Evolutionary conservation across 164 flowering plant genomes (phyloP).

Genomic region (Liquidambar formosana): DNA sequence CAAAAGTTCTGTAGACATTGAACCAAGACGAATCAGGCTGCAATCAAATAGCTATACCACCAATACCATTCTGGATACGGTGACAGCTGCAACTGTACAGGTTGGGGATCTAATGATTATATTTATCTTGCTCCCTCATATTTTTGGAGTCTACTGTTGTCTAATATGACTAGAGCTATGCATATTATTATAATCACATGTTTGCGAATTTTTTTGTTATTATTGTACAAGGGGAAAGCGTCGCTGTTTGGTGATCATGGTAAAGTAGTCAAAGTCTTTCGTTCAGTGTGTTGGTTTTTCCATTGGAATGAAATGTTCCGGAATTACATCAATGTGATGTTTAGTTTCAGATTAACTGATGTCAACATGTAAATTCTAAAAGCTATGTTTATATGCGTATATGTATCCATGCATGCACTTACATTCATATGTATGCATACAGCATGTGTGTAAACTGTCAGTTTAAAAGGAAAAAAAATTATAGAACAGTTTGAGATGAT

Average conservation of each 20-base stretch:
- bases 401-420: not conserved
- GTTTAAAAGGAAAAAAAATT: no score
- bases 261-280: not conserved
- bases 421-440: no score
- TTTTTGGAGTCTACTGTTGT: not conserved
- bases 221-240: not conserved
- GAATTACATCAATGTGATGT: not conserved
- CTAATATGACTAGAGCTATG: not conserved
- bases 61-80: slow-evolving; percentile 80
- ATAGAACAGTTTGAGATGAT: not conserved
- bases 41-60: slow-evolving; percentile 92
- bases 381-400: not conserved
- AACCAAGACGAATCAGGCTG: slow-evolving; percentile 88
- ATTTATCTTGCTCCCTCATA: not conserved
- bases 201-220: not conserved
- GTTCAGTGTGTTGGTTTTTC: not conserved
- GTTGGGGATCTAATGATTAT: slow-evolving; percentile 27
- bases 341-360: not conserved
- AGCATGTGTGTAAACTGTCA: no score
- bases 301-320: not conserved
- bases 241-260: not conserved
- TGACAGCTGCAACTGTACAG: slow-evolving; percentile 96
- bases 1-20: slow-evolving; percentile 89
- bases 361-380: not conserved
- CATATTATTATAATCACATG: not conserved